Evolutionary conservation across 2,329 filamentous ascomycete species (phyloP).

Genomic region (Epichloe amarillans): DNA sequence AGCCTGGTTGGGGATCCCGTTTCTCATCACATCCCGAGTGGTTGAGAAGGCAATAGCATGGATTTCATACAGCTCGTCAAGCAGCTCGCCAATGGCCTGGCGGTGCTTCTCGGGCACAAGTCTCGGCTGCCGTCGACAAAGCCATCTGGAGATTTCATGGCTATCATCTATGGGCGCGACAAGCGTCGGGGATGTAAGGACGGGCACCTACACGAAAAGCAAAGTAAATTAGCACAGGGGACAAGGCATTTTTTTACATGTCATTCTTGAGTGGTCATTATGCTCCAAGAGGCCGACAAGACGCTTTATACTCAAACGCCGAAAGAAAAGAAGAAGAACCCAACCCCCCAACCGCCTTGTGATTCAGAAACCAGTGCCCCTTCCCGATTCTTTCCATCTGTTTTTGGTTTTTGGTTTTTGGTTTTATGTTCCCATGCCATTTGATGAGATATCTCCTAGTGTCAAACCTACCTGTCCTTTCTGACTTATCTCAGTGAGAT

Average conservation of each 20-base stretch:
- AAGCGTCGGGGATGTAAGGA: conserved; percentile 14
- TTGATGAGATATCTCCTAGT: too few relatives aligned
- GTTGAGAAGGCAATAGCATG: conserved; percentile 14
- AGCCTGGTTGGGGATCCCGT: conserved; percentile 16
- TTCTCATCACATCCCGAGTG: conserved; percentile 11
- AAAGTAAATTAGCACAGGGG: neutral
- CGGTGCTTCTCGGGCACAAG: conserved; percentile 13
- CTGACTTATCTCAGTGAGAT: conserved; percentile 14
- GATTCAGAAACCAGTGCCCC: too few relatives aligned
- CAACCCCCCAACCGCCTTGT: too few relatives aligned
- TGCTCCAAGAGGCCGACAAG: too few relatives aligned
- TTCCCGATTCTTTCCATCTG: too few relatives aligned
- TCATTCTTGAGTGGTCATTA: too few relatives aligned
- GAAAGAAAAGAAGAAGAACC: too few relatives aligned
- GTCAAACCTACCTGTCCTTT: conserved; percentile 15
- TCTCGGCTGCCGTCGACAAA: conserved; percentile 16
- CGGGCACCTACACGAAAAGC: conserved; percentile 12
- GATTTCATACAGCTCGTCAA: conserved; percentile 15
- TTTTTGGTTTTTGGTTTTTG: too few relatives aligned
- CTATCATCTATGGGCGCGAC: conserved; percentile 14
- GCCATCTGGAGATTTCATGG: conserved; percentile 15
- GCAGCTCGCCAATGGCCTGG: conserved; percentile 11
- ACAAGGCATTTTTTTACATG: neutral
- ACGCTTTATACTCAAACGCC: too few relatives aligned
- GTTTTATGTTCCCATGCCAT: too few relatives aligned